Base-by-base conservation (phyloP, 2,329 filamentous ascomycete genomes). In the Didymella exigua region DNA sequence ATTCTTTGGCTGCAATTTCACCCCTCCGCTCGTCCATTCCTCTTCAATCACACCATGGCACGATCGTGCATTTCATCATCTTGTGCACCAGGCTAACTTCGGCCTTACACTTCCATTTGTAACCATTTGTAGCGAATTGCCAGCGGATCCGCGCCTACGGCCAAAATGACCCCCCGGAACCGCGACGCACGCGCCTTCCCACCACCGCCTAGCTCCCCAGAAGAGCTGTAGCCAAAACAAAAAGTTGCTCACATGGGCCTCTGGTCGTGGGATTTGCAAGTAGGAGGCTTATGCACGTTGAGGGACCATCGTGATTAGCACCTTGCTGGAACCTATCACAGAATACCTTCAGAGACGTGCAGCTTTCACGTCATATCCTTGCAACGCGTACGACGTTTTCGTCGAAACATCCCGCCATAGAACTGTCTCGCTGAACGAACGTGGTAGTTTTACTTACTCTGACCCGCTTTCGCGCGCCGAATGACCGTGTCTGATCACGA, bases 31-130 rank as follows among this genome's bases (percentile, higher is more conserved):
- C 58, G 47, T 54, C 50, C 50, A 42, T 48, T 43, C 46, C 42
- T 49, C 30, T 46, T 54, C 30, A 27, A 59, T 65, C 61, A 66
- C 63, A 56, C 59, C 65, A 67, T 66, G 45, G 46, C 41, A 46
- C 59, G 41, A 61, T 51, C 45, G 16, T 54, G 37, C 42, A 56
- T 42, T 41, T 44, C 31, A 29, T 45, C 27, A 30, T 26, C 34
- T 50, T 57, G 27, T 49, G 50, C 49, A 34, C 46, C 51, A 62
- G 68, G 69, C 62, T 70, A 71, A 58, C 65, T 63, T 68, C 68
- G 68, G 69, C 69, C 69, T 71, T 67, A 68, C 50, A 41, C 34
- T 53, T 37, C 49, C 26, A 42, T 29, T 30, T 23, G 18, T 9
- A 27, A n/a, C 16, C 37, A 27, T 23, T 55, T 23, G 41, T 29